Conservation (phyloP, 805 yeast genomes). For the Cyberlindnera lachancei region DNA sequence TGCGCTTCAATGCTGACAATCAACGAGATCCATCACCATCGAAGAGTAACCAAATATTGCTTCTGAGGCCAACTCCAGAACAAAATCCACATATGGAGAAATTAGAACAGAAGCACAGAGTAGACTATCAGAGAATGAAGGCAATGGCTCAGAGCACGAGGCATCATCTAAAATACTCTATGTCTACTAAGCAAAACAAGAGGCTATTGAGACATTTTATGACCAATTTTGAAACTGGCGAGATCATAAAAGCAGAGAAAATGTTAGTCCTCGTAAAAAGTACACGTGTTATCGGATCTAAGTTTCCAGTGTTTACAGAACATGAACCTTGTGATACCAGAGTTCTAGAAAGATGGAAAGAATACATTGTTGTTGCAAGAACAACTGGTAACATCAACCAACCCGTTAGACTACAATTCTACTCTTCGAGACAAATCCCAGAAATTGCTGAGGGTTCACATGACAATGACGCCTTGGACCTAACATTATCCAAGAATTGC, state of each 20-base stretch:
- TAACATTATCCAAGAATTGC: slow-evolving; percentile 24
- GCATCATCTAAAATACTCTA: too few species aligned
- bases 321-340: slow-evolving; percentile 44
- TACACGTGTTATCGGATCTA: slow-evolving; percentile 15
- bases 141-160: too few species aligned
- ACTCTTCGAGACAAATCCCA: slow-evolving; percentile 35
- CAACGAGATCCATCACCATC: background rate
- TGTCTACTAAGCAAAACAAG: too few species aligned
- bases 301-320: slow-evolving; percentile 36
- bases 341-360: slow-evolving; percentile 70
- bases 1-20: background rate
- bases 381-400: slow-evolving; percentile 42
- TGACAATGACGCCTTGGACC: slow-evolving; percentile 21
- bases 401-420: slow-evolving; percentile 61
- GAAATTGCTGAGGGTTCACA: slow-evolving; percentile 10
- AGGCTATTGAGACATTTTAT: too few species aligned
- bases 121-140: too few species aligned
- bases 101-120: slow-evolving; percentile 13
- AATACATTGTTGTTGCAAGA: slow-evolving; percentile 65
- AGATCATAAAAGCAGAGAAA: slow-evolving; percentile 56
- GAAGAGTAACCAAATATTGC: background rate
- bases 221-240: slow-evolving; percentile 41
- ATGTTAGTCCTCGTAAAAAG: slow-evolving; percentile 59
- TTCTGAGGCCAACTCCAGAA: slow-evolving; percentile 1
- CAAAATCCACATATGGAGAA: slow-evolving; percentile 1